A percentile compares a stretch with the other conserved stretches of the same genome.
Evolutionary conservation across 2,329 filamentous ascomycete genomes (phyloP).

Genomic region (Escovopsis weberi): DNA sequence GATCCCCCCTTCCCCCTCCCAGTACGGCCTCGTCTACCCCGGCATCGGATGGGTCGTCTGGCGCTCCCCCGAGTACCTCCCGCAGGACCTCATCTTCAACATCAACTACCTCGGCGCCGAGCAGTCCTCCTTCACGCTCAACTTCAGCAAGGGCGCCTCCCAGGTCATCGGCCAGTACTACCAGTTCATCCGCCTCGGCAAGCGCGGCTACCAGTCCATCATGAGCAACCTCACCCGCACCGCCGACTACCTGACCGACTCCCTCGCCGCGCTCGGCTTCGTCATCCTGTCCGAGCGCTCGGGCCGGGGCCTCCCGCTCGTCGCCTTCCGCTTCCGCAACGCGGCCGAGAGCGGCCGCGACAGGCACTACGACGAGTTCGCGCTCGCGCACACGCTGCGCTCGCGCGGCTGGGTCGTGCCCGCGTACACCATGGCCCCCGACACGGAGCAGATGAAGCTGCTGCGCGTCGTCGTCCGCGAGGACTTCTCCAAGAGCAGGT

Average conservation of each 20-base stretch:
- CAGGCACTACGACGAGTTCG: slow-evolving; percentile 57
- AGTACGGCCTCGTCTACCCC: slow-evolving; percentile 60
- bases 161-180: slow-evolving; percentile 97
- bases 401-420: slow-evolving; percentile 86
- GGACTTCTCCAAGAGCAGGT: slow-evolving; percentile 73
- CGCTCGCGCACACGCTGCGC: slow-evolving; percentile 71
- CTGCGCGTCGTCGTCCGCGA: slow-evolving; percentile 85
- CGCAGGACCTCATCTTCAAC: slow-evolving; percentile 91
- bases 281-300: slow-evolving; percentile 71
- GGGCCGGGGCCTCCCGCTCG: slow-evolving; percentile 71
- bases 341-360: slow-evolving; percentile 35
- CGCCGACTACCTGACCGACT: slow-evolving; percentile 68
- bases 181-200: slow-evolving; percentile 87
- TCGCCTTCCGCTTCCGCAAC: slow-evolving; percentile 66
- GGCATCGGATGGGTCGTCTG: slow-evolving; percentile 92
- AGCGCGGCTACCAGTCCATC: slow-evolving; percentile 80
- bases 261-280: slow-evolving; percentile 64
- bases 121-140: slow-evolving; percentile 89
- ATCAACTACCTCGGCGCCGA: slow-evolving; percentile 97
- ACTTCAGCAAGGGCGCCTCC: slow-evolving; percentile 90
- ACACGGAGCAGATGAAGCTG: slow-evolving; percentile 74
- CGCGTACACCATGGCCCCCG: slow-evolving; percentile 91
- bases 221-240: slow-evolving; percentile 89
- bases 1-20: too few species aligned
- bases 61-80: slow-evolving; percentile 69